phyloP scores from a whole-genome alignment of 2,329 filamentous ascomycete genomes.

The Aspergillus chevalieri region DNA sequence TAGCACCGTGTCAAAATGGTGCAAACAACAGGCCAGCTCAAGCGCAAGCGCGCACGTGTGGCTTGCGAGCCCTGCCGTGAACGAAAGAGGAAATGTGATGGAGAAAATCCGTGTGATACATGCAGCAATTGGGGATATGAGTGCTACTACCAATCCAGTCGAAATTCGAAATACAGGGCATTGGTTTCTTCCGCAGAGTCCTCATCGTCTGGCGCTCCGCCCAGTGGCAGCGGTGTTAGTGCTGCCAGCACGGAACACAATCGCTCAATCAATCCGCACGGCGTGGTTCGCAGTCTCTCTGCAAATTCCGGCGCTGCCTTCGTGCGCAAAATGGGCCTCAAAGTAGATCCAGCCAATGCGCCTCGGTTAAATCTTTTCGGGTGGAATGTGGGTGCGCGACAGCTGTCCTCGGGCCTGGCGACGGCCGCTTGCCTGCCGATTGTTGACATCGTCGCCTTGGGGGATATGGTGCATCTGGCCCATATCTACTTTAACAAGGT shows the following conservation, averaged over 20 bases:
- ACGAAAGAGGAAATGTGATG: conserved; percentile 26
- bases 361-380: conserved; percentile 49
- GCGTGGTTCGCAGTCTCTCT: conserved; percentile 34
- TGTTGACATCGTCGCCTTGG: conserved; percentile 41
- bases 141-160: conserved; percentile 17
- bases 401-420: conserved; percentile 11
- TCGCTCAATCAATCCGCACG: neutral
- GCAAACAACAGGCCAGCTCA: conserved; percentile 2
- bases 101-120: conserved; percentile 19
- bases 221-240: conserved; percentile 11
- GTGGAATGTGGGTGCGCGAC: conserved; percentile 44
- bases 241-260: neutral
- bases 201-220: conserved; percentile 5
- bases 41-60: conserved; percentile 16
- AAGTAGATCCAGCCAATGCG: conserved; percentile 47
- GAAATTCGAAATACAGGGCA: neutral
- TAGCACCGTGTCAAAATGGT: neutral
- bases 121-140: conserved; percentile 24
- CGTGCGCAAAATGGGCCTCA: conserved; percentile 46
- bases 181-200: neutral
- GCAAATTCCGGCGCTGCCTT: conserved; percentile 53
- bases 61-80: conserved; percentile 25
- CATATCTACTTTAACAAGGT: conserved; percentile 47
- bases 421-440: conserved; percentile 24
- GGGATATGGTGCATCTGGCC: conserved; percentile 41